Evolutionary conservation across 768 basidiomycete species (phyloP), one percentile per base, ranked within the genome.

Genomic region (Mycena leptocephala): DNA sequence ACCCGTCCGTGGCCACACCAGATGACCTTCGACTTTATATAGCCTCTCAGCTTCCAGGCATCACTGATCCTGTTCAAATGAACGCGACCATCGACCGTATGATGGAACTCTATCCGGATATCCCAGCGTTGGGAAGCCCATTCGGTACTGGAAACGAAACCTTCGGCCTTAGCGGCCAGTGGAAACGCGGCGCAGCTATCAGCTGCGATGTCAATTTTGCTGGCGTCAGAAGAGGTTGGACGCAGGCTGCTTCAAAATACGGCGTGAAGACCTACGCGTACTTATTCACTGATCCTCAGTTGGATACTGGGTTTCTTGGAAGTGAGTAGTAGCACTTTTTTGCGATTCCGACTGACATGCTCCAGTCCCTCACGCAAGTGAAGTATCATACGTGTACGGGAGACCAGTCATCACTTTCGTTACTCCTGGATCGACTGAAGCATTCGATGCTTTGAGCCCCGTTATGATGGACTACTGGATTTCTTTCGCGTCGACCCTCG

Each of bases 391-490:
- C 65, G 82, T 86, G 1, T 86, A 82, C 64, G 85, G 84, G 6
- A 67, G 28, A 0, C 70, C 77, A 16, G 39, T 48, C 9, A 70
- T 62, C 46, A 18, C 16, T 28, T 63, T 63, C 32, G 75, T 63
- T 18, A 69, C 16, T 74, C 80, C 33, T 20, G 78, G 2, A 70
- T 81, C 35, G 79, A 79, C 46, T 14, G 46, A 65, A 24, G 46
- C 64, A 22, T 65, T 65, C 22, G 74, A 53, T 26, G 55, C 66
- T 0, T 78, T 88, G 9, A 87, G 87, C 61, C 76, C 65, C 16
- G 24, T 74, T 28, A 87, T 88, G 85, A 81, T 85, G 46, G 86
- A 88, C 46, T 88, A 88, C 55, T 88, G 88, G 88, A 76, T 89
- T 30, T 88, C 88, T 3, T 89, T 89, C 66, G 86, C 86, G 6